Evolutionary conservation across 129 eudicot genomes (phyloP), one percentile per base, ranked within the genome.

Genomic region (Flaveria brownii): DNA sequence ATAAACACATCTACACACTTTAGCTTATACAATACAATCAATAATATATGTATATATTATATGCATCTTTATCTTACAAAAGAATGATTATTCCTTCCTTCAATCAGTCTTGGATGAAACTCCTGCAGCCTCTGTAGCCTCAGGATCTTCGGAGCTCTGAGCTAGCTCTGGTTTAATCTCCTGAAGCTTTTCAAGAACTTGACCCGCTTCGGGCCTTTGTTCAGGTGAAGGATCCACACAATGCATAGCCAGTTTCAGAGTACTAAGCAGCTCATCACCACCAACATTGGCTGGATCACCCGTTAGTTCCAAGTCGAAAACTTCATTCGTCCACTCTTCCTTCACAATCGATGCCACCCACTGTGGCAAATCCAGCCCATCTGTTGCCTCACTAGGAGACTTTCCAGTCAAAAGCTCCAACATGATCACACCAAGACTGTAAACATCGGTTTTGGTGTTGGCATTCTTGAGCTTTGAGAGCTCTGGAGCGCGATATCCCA

Each of bases 261-360:
- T 79, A 70, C 79, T 87, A 17, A 93, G 84, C 84, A 93, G 70
- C 77, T 93, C 98, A 63, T 88, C 96, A 1, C 89, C 90, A 2
- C 89, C 95, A 11, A 81, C 83, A 16, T 85, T 84, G 1, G 93
- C 80, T 0, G 87, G 81, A 41, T 90, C 98, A 71, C 92, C 81
- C 92, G 86, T 86, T 9, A 93, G 77, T 64, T 90, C 98, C 88
- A 93, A 80, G 73, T 93, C 98, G 36, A 90, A 93, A 10, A 91
- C 97, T 68, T 90, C 96, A 81, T 91, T 93, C 49, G 93, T 93
- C 98, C 97, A 91, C 68, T 93, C 97, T 76, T 93, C 96, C 71
- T 91, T 93, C 70, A 93, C 97, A 13, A 88, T 88, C 2, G 98
- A 90, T 1, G 97, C 88, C 64, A 91, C 98, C 98, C 98, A 93